Base-by-base conservation (phyloP, 768 basidiomycete species). In the Termitomyces sp. region DNA sequence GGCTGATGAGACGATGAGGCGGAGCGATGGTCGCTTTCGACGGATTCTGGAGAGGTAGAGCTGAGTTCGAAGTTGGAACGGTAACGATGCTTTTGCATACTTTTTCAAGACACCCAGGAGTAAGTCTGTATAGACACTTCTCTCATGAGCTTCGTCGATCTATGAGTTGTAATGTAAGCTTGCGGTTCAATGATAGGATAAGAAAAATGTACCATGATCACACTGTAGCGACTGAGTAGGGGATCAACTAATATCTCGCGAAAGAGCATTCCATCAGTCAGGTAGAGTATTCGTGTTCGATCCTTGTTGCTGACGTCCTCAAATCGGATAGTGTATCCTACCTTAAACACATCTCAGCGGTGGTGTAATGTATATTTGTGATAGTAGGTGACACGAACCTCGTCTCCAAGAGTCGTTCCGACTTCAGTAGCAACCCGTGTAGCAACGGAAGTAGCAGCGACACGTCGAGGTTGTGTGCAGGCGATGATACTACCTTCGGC, bases 211-310 rank as follows among this genome's bases (percentile, higher is more conserved):
- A 89, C 94, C 94, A 99, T 98, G 59, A 98, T 89, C 10, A 94
- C 93, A 65, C 93, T 96, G 66, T 95, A 98, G 26, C 88, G 86
- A 68, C 88, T 92, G 52, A 99, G 79, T 29, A 98, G 71, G 18
- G 97, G 97, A 67, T 99, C 96, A 37, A 94, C 76, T 65, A 98
- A 81, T 24, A 88, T 88, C 73, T 98, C 95, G 58, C 95, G 84
- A 69, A 98, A 98, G 37, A 99, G 85, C 87, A 98, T 95, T 46
- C 97, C 97, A 69, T 99, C 97, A 32, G 97, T 99, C 84, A 98
- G 82, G 71, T 98, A 99, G 42, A 94, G 80, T 69, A 99, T 92
- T 27, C 92, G 82, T 1, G 97, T 98, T 53, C 84, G 78, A 29
- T 88, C 83, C 64, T 90, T 92, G 67, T 82, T 83, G 65, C 88